Evolutionary conservation across 805 yeast genomes (phyloP), one percentile per base, ranked within the genome.

Genomic region (Candida montana): DNA sequence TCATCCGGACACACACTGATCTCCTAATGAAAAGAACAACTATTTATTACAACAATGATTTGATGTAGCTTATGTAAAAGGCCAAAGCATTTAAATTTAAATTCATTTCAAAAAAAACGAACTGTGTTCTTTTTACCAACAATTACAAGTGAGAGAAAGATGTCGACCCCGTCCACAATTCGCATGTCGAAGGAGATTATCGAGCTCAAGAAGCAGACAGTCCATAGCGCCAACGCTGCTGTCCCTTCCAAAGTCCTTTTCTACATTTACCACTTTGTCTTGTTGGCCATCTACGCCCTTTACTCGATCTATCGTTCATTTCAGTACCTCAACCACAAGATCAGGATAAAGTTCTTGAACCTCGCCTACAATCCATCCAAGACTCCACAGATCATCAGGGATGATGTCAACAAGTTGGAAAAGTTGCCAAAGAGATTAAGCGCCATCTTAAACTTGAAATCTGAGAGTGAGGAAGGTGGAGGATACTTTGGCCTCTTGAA

Each of bases 391-490:
- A 67, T 89, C 41, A 88, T 91, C 49, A 78, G 95, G 50, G 81
- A 82, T 47, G 98, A 91, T 63, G 88, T 88, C 29, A 68, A 68
- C 46, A 76, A 77, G 53, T 65, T 91, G 42, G 58, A 72, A 33
- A 93, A 93, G 61, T 72, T 88, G 19, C 99, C 99, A 3, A 74
- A 71, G 49, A 73, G 84, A 37, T 54, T 93, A 18, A 83, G 95
- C 8, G 79, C 85, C 17, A 79, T 91, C n/a, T 64, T 93, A 43
- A 80, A 77, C 51, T 72, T 80, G 57, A 81, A 79, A 55, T 74
- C 81, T 21, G 88, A 79, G 44, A 85, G 83, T 47, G 91, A 81
- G 52, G 95, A 87, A 53, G 91, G 89, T 45, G 96, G 95, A 26
- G 97, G 97, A 2, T 62, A 83, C 33, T 86, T 82, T 46, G 96